Base-by-base conservation (phyloP, 2,329 filamentous ascomycete genomes). In the Tolypocladium paradoxum region DNA sequence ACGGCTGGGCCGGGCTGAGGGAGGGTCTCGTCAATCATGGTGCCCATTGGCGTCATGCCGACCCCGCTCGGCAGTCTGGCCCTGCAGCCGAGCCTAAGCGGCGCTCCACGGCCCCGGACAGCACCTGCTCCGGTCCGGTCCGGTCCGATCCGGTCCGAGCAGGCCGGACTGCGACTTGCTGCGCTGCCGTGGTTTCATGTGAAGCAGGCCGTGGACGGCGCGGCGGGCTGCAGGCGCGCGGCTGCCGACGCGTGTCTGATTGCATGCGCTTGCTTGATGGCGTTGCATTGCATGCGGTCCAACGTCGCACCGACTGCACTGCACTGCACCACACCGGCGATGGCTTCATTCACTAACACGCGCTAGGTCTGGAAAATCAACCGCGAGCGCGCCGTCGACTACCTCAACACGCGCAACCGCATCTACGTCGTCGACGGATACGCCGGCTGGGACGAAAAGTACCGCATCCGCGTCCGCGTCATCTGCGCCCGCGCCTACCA, bases 301-400 rank as follows among this genome's bases (percentile, higher is more conserved):
- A 48, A 31, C 16, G 45, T 31, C 43, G 43, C 43, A 20, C 43
- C 43, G 34, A 18, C 34, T 16, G 34, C 34, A 36, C 34, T 36
- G n/a, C n/a, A n/a, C n/a, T 18, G 7, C 34, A 36, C 34, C 6
- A 2, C 43, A 7, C 29, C 29, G 43, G 27, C 16, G 43, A 46
- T 46, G 27, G 43, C 43, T 46, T 46, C n/a, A n/a, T n/a, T n/a
- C n/a, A n/a, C n/a, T n/a, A n/a, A n/a, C n/a, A n/a, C n/a, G n/a
- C n/a, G n/a, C n/a, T n/a, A n/a, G 93, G 92, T 97, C 72, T 99
- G 93, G 93, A 90, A 90, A 68, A 99, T 99, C 78, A 99, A 99
- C 84, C 86, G 93, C 65, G 93, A 99, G 74, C 91, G 93, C 78
- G 93, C 93, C 57, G 84, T 99, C 71, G 93, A 99, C 77, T 99